Conservation (phyloP, 164 flowering plant genomes). For the Saururus chinensis region DNA sequence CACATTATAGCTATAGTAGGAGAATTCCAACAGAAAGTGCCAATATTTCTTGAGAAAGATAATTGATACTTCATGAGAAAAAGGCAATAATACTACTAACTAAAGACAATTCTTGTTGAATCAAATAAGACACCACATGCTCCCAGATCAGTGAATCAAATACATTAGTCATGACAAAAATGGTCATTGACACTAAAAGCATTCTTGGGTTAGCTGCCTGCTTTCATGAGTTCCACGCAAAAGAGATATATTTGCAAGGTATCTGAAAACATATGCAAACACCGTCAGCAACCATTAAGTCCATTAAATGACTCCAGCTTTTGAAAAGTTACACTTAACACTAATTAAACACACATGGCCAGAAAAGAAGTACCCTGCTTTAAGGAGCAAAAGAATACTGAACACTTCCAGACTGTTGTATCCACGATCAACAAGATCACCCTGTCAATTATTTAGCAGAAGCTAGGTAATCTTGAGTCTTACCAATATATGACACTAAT, state of each 20-base stretch:
- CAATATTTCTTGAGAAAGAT: too few relatives aligned
- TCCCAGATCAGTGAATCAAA: background rate
- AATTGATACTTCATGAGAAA: too few relatives aligned
- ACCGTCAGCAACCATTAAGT: background rate
- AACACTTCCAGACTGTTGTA: conserved; percentile 97
- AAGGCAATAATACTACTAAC: too few relatives aligned
- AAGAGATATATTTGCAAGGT: conserved; percentile 90
- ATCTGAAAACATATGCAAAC: conserved; percentile 31
- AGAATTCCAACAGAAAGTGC: too few relatives aligned
- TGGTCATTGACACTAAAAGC: background rate
- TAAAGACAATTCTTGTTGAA: too few relatives aligned
- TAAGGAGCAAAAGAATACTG: conserved; percentile 93
- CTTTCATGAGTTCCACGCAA: conserved; percentile 99
- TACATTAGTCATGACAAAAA: background rate
- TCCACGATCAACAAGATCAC: conserved; percentile 98
- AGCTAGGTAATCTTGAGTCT: background rate
- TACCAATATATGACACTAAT: background rate
- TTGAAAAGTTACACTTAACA: background rate
- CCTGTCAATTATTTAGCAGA: conserved; percentile 35
- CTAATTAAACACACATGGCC: background rate
- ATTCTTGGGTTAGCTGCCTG: conserved; percentile 94
- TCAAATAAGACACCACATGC: background rate
- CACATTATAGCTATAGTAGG: too few relatives aligned
- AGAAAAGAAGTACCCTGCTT: conserved; percentile 61
- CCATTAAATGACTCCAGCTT: background rate